Evolutionary conservation across 495 filamentous ascomycete species (phyloP).

Genomic region (Podospora conica): DNA sequence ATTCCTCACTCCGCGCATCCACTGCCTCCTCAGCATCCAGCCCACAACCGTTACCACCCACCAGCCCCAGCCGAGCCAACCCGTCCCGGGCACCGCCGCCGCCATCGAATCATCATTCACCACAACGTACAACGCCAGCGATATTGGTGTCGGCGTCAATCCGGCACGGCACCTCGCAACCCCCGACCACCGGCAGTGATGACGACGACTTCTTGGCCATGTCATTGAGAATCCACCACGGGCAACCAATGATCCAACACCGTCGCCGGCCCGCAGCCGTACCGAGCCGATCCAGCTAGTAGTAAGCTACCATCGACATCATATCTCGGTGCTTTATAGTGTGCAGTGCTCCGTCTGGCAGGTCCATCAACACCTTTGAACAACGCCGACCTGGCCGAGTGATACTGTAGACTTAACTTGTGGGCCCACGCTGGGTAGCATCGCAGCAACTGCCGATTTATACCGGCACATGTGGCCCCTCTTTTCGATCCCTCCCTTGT

Average conservation of each 20-base stretch:
- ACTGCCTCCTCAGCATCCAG: not conserved
- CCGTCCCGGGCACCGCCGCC: not conserved
- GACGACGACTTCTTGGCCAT: not conserved
- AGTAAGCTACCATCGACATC: not conserved
- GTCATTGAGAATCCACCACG: not conserved
- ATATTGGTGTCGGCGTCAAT: not conserved
- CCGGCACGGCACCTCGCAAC: not conserved
- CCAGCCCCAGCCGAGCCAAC: not conserved
- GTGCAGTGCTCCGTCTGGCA: not conserved
- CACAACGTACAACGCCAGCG: not conserved
- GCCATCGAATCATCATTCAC: not conserved
- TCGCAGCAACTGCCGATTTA: not conserved
- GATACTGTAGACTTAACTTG: not conserved
- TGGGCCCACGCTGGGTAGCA: not conserved
- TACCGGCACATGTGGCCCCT: no score
- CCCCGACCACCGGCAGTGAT: not conserved
- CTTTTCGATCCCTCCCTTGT: not conserved
- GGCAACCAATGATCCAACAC: not conserved
- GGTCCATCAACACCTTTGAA: not conserved
- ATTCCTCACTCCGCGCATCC: not conserved
- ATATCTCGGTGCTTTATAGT: not conserved
- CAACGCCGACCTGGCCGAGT: not conserved
- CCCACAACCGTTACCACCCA: not conserved
- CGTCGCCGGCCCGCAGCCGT: not conserved
- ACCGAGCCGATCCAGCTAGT: not conserved